Conservation (phyloP, 495 filamentous ascomycete species). For the Haplographium delicatum region DNA sequence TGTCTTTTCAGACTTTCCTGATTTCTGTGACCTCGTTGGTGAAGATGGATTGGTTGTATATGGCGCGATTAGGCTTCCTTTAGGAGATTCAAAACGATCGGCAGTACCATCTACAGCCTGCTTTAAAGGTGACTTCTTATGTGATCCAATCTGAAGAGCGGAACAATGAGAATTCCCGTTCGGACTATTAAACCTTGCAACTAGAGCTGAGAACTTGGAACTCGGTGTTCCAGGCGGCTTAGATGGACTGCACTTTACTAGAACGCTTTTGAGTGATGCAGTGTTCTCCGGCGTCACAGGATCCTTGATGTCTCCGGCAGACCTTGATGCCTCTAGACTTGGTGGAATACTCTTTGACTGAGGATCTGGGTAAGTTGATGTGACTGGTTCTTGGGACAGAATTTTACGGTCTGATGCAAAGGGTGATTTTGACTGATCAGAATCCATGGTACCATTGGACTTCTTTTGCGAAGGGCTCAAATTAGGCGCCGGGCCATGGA, state of each 20-base stretch:
- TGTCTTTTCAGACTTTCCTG: constrained; percentile 10
- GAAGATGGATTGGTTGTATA: constrained; percentile 23
- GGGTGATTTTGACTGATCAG: no score
- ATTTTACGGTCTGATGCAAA: no score
- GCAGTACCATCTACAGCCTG: neutral
- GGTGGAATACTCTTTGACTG: no score
- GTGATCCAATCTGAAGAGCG: no score
- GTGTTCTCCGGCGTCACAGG: neutral
- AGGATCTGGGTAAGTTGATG: no score
- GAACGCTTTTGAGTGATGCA: neutral
- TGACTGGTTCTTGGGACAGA: no score
- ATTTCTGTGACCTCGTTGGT: constrained; percentile 21
- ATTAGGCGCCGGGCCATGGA: no score
- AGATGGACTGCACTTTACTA: neutral
- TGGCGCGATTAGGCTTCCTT: constrained; percentile 13
- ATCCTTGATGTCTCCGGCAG: no score
- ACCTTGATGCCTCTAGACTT: no score
- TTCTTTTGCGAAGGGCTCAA: no score
- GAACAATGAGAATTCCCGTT: no score
- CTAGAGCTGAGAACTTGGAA: constrained; percentile 16
- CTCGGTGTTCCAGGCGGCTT: constrained; percentile 1
- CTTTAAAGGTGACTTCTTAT: constrained; percentile 4
- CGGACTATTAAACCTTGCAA: constrained; percentile 20
- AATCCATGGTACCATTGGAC: no score
- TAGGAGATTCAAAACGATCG: constrained; percentile 8